Conservation (phyloP, 2,329 filamentous ascomycete species). For the Fusarium sp. region DNA sequence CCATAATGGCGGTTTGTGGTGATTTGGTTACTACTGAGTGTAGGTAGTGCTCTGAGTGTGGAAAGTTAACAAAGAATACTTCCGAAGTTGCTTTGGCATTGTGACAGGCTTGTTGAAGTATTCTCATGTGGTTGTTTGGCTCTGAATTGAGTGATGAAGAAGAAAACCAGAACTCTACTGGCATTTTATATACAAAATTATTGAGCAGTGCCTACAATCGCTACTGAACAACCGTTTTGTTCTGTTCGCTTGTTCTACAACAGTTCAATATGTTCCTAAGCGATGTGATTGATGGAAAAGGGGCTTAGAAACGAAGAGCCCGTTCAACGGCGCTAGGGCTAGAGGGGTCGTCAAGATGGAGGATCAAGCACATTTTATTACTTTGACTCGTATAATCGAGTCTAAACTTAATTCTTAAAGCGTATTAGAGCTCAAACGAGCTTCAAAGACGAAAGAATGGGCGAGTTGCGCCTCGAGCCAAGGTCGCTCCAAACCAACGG, state of each 20-base stretch:
- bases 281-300: not conserved
- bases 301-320: not conserved
- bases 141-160: not conserved
- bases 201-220: not conserved
- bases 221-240: not conserved
- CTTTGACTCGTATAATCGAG: accelerated
- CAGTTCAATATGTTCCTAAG: not conserved
- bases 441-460: no score
- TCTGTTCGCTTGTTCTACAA: not conserved
- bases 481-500: not conserved
- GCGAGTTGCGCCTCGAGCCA: not conserved
- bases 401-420: accelerated
- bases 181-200: not conserved
- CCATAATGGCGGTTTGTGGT: not conserved
- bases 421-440: not conserved
- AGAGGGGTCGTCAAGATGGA: no score
- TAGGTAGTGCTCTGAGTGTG: no score
- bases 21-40: not conserved
- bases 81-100: not conserved
- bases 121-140: not conserved
- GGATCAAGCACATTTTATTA: no score
- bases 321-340: not conserved
- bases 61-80: not conserved
- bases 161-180: not conserved
- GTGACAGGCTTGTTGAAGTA: not conserved